Percentiles rank a stretch among this genome's conserved stretches.
Conservation (phyloP, 1,284 basidiomycete species). For the Irpex rosettiformis region DNA sequence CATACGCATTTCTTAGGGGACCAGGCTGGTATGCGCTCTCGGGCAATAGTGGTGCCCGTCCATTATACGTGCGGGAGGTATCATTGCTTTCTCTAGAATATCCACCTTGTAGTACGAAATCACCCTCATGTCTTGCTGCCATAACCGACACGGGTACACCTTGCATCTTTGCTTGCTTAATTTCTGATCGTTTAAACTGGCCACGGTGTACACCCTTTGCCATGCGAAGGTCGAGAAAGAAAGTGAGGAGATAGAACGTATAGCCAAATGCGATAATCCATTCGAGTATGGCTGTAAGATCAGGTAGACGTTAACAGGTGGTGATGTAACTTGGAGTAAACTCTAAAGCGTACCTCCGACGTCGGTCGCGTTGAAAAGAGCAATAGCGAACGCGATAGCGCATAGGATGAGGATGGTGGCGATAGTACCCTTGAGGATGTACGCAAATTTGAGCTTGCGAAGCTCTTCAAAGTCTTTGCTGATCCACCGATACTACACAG, state of each 20-base stretch:
- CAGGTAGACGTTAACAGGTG: not conserved
- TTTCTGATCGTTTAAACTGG: slow-evolving; percentile 20
- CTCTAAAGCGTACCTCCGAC: slow-evolving; percentile 48
- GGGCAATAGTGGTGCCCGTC: not conserved
- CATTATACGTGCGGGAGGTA: not conserved
- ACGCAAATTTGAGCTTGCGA: slow-evolving; percentile 49
- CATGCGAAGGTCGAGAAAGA: slow-evolving; percentile 61
- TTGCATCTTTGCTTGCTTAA: slow-evolving; percentile 13
- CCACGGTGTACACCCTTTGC: slow-evolving; percentile 42
- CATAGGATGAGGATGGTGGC: slow-evolving; percentile 53
- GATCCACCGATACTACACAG: slow-evolving; percentile 59
- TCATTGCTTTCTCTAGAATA: not conserved
- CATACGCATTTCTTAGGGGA: not conserved
- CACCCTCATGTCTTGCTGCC: slow-evolving; percentile 13
- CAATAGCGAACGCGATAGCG: slow-evolving; percentile 58
- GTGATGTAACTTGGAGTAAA: not conserved
- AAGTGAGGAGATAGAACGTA: slow-evolving; percentile 67
- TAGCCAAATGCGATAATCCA: slow-evolving; percentile 72
- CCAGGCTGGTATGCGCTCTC: not conserved
- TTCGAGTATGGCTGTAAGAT: slow-evolving; percentile 52
- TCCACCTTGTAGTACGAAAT: not conserved
- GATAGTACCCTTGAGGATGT: slow-evolving; percentile 58
- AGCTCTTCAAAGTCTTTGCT: slow-evolving; percentile 49
- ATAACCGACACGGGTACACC: slow-evolving; percentile 15
- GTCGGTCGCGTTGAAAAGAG: slow-evolving; percentile 41